Base-by-base conservation (phyloP, 75 land plant species). In the Cryptomeria japonica region DNA sequence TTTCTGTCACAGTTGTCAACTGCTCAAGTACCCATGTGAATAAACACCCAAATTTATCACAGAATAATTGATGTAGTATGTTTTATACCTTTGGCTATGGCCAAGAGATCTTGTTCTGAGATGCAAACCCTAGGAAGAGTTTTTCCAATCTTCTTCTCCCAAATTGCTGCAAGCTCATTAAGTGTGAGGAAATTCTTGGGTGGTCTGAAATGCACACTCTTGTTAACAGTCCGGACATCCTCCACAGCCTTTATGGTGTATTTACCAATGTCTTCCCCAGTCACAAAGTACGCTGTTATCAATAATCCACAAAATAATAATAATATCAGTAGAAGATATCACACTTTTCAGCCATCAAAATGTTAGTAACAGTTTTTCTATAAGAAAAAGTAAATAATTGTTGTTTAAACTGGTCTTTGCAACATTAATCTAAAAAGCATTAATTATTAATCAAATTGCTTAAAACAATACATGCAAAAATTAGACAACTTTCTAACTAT, bases 91-190 rank as follows among this genome's bases (percentile, higher is more conserved):
- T 90, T 42, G 46, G 90, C 90, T 78, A 47, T 44, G 11, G 55
- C 38, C 68, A 90, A 39, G 49, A 90, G 22, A 46, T 64, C 86
- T 84, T 90, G 53, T 38, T 90, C 90, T 0, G 91, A 51, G 25
- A 90, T 44, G 68, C 51, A 83, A 19, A 25, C 85, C 56, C 83
- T 90, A 34, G 90, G 90, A 42, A 90, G 56, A 47, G 49, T 44
- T 25, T n/a, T 90, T 7, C 87, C 91, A 42, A 72, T 88, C 55
- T 83, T 64, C 61, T 89, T 77, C 87, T 90, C 91, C 91, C 91
- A 90, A 0, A 89, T 82, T 10, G 25, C 53, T 47, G 89, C 86
- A 14, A 90, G 47, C 91, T 90, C 91, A 22, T 88, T 89, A 39
- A 73, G 79, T 10, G 87, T 87, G 3, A 89, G 42, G 12, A 88